A percentile compares a stretch with the other conserved stretches of the same genome.
phyloP scores from a whole-genome alignment of 129 eudicot species.

The Chrysanthemum lavandulifolium region DNA sequence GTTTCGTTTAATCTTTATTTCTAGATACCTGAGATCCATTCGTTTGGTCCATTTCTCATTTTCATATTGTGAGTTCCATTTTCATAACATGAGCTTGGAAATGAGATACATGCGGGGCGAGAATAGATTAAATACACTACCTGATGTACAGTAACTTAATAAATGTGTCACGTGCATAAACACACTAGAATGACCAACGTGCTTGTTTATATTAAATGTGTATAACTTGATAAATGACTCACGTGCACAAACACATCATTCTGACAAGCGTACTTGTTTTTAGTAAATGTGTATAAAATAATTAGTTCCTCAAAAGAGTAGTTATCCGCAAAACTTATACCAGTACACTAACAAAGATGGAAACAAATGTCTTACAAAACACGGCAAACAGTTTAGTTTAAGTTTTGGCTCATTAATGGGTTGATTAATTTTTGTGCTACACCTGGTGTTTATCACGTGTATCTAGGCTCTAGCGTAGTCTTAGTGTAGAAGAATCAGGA shows the following conservation, averaged over 20 bases:
- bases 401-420: background rate
- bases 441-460: background rate
- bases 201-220: too few relatives aligned
- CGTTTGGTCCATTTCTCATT: background rate
- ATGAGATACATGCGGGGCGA: too few relatives aligned
- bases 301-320: background rate
- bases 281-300: background rate
- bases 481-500: background rate
- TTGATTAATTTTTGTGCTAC: background rate
- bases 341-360: background rate
- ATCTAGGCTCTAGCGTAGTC: background rate
- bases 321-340: background rate
- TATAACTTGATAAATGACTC: background rate
- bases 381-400: background rate
- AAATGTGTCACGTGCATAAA: too few relatives aligned
- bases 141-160: too few relatives aligned
- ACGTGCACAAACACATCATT: background rate
- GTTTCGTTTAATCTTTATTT: background rate
- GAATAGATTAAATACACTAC: too few relatives aligned
- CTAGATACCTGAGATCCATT: slow-evolving; percentile 2
- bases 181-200: too few relatives aligned
- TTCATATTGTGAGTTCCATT: too few relatives aligned
- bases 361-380: background rate
- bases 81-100: too few relatives aligned
- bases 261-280: background rate